Evolutionary conservation across 495 filamentous ascomycete species (phyloP).

Genomic region (Hyphodiscus hymeniophilus): DNA sequence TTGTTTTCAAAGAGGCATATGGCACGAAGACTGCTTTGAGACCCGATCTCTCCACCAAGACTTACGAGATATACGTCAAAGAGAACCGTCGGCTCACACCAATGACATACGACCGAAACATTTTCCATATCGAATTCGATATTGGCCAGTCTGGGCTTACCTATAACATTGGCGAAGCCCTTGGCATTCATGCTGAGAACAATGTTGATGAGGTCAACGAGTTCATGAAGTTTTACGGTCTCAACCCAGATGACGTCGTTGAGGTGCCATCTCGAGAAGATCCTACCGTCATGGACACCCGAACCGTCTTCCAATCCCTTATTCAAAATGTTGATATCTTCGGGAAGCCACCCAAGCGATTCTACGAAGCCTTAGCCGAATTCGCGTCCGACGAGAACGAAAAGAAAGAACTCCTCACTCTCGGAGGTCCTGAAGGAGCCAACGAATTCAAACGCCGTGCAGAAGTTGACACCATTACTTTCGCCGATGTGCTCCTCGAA

Average conservation of each 20-base stretch:
- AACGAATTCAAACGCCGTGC: conserved; percentile 89
- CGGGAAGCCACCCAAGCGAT: conserved; percentile 90
- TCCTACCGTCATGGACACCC: conserved; percentile 64
- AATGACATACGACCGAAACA: conserved; percentile 86
- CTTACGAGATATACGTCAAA: conserved; percentile 79
- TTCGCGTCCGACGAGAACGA: conserved; percentile 78
- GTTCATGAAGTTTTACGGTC: conserved; percentile 84
- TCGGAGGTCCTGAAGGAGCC: conserved; percentile 79
- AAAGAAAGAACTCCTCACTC: conserved; percentile 65
- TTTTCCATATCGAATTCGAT: conserved; percentile 99
- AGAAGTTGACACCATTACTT: conserved; percentile 90
- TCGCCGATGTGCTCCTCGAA: conserved; percentile 80
- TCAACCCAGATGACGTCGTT: conserved; percentile 74
- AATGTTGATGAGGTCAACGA: conserved; percentile 66
- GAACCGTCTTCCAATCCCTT: conserved; percentile 89
- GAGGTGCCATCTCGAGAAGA: conserved; percentile 88
- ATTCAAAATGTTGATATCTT: conserved; percentile 96
- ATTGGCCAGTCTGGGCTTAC: conserved; percentile 81
- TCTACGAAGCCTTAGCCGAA: conserved; percentile 87
- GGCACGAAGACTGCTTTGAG: conserved; percentile 63
- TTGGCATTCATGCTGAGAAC: conserved; percentile 94
- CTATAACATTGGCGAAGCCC: conserved; percentile 97
- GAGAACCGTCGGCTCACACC: conserved; percentile 93
- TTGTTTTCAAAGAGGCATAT: conserved; percentile 93
- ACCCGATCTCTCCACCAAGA: conserved; percentile 80